phyloP scores from a whole-genome alignment of 768 basidiomycete genomes.

The Collybia nuda region DNA sequence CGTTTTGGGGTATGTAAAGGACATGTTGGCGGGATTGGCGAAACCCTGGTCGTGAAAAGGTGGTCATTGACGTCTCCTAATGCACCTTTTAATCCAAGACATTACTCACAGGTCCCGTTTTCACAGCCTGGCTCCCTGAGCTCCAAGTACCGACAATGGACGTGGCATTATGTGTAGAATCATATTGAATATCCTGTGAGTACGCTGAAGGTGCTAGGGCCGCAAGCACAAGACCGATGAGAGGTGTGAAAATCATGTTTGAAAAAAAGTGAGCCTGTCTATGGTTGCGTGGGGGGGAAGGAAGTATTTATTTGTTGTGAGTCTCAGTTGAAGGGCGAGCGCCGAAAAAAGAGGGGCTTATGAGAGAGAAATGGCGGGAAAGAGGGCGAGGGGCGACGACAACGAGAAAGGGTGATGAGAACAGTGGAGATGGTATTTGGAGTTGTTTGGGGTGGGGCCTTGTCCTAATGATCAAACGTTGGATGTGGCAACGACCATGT shows the following conservation, averaged over 20 bases:
- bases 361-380: slow-evolving; percentile 9
- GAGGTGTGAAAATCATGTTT: slow-evolving; percentile 40
- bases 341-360: slow-evolving; percentile 10
- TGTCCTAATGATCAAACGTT: neutral
- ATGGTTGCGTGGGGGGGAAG: neutral
- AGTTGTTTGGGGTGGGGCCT: slow-evolving; percentile 13
- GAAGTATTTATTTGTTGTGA: slow-evolving; percentile 7
- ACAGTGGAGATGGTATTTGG: slow-evolving; percentile 12
- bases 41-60: slow-evolving; percentile 56
- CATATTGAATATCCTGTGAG: slow-evolving; percentile 40
- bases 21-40: slow-evolving; percentile 77
- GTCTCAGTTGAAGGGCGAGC: slow-evolving; percentile 7
- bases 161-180: slow-evolving; percentile 63
- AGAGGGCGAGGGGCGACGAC: slow-evolving; percentile 20
- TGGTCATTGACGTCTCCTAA: slow-evolving; percentile 5
- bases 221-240: slow-evolving; percentile 38
- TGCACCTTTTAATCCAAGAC: neutral
- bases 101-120: slow-evolving; percentile 82
- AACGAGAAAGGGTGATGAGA: slow-evolving; percentile 8
- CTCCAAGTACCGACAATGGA: slow-evolving; percentile 81
- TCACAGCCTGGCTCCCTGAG: slow-evolving; percentile 72
- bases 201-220: slow-evolving; percentile 31
- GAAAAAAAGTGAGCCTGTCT: slow-evolving; percentile 13
- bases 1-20: slow-evolving; percentile 81
- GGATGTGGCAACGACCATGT: slow-evolving; percentile 1